Conservation (phyloP, 441 rosid genomes). For the Sinapis alba region DNA sequence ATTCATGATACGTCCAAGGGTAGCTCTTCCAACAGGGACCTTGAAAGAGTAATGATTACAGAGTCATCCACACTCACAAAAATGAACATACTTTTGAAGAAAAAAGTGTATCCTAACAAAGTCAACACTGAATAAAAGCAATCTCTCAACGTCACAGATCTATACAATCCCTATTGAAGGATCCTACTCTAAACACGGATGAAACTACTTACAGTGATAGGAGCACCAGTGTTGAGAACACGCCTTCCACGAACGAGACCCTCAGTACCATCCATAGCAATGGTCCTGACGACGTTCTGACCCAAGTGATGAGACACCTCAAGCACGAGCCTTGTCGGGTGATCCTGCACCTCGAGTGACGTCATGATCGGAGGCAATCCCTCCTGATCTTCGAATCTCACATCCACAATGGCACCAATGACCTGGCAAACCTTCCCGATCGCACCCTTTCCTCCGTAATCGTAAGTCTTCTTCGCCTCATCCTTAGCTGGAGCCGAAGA, state of each 20-base stretch:
- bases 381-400: slow-evolving; percentile 65
- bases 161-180: too few relatives aligned
- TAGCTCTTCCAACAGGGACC: slow-evolving; percentile 87
- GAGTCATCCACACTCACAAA: neutral
- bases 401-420: slow-evolving; percentile 94
- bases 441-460: slow-evolving; percentile 85
- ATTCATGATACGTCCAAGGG: slow-evolving; percentile 91
- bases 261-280: slow-evolving; percentile 98
- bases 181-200: neutral
- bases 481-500: slow-evolving; percentile 44
- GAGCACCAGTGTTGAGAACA: slow-evolving; percentile 93
- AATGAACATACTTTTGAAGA: neutral
- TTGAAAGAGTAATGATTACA: neutral
- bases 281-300: slow-evolving; percentile 75
- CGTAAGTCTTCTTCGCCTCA: slow-evolving; percentile 54
- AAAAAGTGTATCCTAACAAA: neutral
- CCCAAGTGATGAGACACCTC: slow-evolving; percentile 98
- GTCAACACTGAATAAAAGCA: neutral
- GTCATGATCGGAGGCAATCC: slow-evolving; percentile 97
- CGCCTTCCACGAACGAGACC: slow-evolving; percentile 86
- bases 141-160: too few relatives aligned
- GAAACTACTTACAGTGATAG: slow-evolving; percentile 73
- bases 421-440: slow-evolving; percentile 94
- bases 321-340: slow-evolving; percentile 73
- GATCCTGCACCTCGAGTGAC: slow-evolving; percentile 78